These are phyloP conservation scores for Farysia itapuensis DNA, from an alignment of 1,284 basidiomycete species.

Conservation along the genomic window DNA sequence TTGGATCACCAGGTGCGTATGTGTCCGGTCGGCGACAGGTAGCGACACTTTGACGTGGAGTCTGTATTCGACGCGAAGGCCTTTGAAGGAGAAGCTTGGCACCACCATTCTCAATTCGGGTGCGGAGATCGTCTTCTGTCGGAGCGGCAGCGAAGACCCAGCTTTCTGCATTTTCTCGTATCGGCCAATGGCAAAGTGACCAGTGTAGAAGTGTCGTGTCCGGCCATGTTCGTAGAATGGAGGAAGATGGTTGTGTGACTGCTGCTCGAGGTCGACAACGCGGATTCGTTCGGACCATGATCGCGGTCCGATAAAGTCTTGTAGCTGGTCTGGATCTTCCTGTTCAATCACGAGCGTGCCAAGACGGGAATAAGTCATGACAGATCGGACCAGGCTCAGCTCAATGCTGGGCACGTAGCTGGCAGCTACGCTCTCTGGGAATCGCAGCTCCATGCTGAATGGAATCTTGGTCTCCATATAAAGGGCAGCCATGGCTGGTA, in stretches of 20 bases:
- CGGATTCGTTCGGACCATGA: conserved; percentile 39
- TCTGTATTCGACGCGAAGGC: conserved; percentile 31
- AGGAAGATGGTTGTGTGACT: conserved; percentile 26
- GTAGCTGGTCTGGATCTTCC: conserved; percentile 32
- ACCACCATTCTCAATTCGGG: conserved; percentile 31
- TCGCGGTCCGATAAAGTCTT: conserved; percentile 27
- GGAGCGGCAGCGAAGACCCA: conserved; percentile 17
- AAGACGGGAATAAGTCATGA: conserved; percentile 38
- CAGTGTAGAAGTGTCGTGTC: conserved; percentile 25
- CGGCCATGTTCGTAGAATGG: conserved; percentile 32
- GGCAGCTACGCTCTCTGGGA: conserved; percentile 15
- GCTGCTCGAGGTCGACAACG: conserved; percentile 30
- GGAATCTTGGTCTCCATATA: conserved; percentile 44
- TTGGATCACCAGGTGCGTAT: conserved; percentile 14
- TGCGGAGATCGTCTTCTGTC: conserved; percentile 16
- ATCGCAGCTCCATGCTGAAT: conserved; percentile 33
- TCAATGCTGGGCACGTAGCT: conserved; percentile 21
- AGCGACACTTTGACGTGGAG: conserved; percentile 24
- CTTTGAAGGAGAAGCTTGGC: conserved; percentile 38
- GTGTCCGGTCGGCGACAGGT: background rate
- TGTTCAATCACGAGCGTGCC: conserved; percentile 35
- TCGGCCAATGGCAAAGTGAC: conserved; percentile 33
- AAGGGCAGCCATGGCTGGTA: conserved; percentile 35
- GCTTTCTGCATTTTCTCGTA: conserved; percentile 39
- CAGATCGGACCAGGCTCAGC: conserved; percentile 27